Evolutionary conservation across 2,329 filamentous ascomycete species (phyloP), one percentile per base, ranked within the genome.

Genomic region (Aspergillus hortae): DNA sequence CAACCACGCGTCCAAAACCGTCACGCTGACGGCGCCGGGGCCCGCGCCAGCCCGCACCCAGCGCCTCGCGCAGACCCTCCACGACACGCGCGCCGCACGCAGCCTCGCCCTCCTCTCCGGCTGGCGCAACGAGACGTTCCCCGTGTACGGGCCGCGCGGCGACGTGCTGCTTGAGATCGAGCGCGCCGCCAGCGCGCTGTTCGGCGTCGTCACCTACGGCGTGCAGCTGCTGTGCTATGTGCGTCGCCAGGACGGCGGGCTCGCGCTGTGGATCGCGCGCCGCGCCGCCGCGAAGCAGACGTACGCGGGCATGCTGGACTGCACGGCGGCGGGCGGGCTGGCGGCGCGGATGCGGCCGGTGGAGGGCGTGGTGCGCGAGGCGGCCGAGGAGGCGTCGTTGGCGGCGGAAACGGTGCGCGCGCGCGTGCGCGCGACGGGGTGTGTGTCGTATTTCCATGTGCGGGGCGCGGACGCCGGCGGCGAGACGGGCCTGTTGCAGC

Each of bases 141-240:
- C 72, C 0, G 69, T 77, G 9, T 73, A 73, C 50, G 71, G 69
- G 0, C 57, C 60, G 3, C 58, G 61, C n/a, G 71, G 68, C n/a
- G 66, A 71, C 33, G 43, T 72, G 25, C 48, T 77, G 10, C 71
- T 78, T 44, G 66, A 67, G 25, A 69, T 77, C 4, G 75, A 78
- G 55, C 60, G 74, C 15, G 64, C 64, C 17, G 75, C 72, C 11
- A 70, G 66, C 44, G 68, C 73, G 21, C 58, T 75, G 10, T 71
- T 77, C 14, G 59, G 75, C 2, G 68, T 77, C 6, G 66, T 77
- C 4, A 75, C 69, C 2, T 73, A 71, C 46, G 73, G 74, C 5
- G 69, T 75, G 10, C 75, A 78, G 50, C 49, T 76, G 52, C 68
- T 65, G 0, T 72, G 66, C 1, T 77, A 68, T 51, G 67, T 68